Conservation (phyloP, 225 moss, liverwort and hornwort genomes). For the Polytrichum formosum region DNA sequence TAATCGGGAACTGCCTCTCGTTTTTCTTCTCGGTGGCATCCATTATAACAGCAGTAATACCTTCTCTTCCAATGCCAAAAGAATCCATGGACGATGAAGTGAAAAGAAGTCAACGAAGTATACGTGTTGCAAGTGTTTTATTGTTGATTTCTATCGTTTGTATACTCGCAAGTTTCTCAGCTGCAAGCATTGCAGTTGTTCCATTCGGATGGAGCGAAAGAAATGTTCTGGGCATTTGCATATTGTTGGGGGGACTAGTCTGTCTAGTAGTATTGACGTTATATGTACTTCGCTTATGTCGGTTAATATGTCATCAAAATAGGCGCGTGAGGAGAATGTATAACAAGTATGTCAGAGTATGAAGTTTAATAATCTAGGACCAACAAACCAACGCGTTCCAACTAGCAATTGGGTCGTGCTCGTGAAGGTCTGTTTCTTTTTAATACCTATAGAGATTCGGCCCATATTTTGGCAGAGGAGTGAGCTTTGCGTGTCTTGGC, state of each 20-base stretch:
- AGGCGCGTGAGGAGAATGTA: background rate
- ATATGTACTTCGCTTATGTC: background rate
- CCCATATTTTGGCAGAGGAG: too few relatives aligned
- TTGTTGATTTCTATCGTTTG: background rate
- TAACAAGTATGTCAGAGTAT: background rate
- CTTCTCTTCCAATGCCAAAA: conserved; percentile 12
- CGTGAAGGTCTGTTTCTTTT: too few relatives aligned
- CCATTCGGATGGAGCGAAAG: background rate
- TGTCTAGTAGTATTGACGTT: background rate
- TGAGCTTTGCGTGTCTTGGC: too few relatives aligned
- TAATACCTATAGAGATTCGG: too few relatives aligned
- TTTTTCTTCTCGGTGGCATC: conserved; percentile 12
- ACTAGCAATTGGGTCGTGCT: too few relatives aligned
- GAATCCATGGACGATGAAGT: background rate
- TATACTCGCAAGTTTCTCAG: background rate
- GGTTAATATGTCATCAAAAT: background rate
- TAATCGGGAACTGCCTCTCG: background rate
- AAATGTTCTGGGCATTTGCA: background rate
- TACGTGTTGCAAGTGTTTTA: background rate
- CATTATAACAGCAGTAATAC: conserved; percentile 3
- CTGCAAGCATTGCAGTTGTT: conserved; percentile 1
- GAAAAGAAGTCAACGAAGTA: background rate
- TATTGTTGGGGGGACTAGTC: background rate
- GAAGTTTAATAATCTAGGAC: too few relatives aligned
- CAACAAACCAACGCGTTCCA: too few relatives aligned